phyloP scores from a whole-genome alignment of 768 basidiomycete species.

The Cystobasidium onofrii region DNA sequence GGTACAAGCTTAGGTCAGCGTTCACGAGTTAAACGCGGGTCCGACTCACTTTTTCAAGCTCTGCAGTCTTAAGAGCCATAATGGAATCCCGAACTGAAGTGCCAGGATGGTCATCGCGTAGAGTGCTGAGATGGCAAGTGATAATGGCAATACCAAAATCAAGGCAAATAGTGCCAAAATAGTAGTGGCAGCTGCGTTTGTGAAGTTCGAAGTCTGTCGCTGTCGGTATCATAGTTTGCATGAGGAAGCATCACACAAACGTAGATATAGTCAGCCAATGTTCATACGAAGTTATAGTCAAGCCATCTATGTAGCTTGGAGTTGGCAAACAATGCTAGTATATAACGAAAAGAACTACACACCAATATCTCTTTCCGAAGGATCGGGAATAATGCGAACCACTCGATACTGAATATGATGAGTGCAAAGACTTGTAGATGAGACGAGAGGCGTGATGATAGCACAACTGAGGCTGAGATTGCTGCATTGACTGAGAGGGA shows the following conservation, averaged over 20 bases:
- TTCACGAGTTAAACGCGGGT: background rate
- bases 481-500: slow-evolving; percentile 33
- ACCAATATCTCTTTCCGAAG: slow-evolving; percentile 10
- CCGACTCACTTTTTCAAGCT: slow-evolving; percentile 25
- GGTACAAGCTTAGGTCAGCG: no score
- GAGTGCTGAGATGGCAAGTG: background rate
- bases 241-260: no score
- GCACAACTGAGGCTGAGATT: slow-evolving; percentile 32
- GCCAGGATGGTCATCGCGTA: background rate
- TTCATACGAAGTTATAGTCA: background rate
- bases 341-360: background rate
- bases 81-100: slow-evolving; percentile 19
- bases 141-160: background rate
- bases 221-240: no score
- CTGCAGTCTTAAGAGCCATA: slow-evolving; percentile 19
- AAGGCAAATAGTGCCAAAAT: background rate
- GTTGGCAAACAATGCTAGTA: background rate
- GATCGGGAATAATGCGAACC: slow-evolving; percentile 23
- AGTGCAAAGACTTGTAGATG: slow-evolving; percentile 31
- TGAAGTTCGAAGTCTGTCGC: background rate
- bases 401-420: slow-evolving; percentile 31
- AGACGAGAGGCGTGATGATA: slow-evolving; percentile 23
- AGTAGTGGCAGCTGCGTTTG: background rate
- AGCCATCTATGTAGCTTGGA: background rate
- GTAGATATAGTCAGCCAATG: background rate